phyloP scores from a whole-genome alignment of 306 rosid species.

The Prunus padus region DNA sequence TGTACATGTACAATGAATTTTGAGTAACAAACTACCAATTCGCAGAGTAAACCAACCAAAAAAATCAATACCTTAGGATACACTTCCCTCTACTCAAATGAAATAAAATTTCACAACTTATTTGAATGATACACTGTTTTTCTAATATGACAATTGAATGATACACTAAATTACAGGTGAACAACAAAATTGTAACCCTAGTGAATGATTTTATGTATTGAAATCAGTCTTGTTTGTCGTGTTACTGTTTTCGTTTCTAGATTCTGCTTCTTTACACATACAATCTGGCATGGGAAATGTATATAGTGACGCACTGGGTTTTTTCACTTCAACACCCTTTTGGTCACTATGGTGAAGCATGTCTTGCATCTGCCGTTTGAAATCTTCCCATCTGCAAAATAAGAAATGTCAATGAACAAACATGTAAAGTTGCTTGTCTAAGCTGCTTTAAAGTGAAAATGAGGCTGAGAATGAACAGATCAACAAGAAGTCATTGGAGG shows the following conservation, averaged over 20 bases:
- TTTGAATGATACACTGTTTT: constrained; percentile 29
- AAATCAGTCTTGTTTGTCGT: constrained; percentile 18
- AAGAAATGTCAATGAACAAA: not conserved
- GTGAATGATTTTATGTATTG: constrained; percentile 15
- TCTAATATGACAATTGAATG: constrained; percentile 16
- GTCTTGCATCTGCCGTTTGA: constrained; percentile 62
- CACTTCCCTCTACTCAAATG: constrained; percentile 10
- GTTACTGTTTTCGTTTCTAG: constrained; percentile 33
- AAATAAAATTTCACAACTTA: constrained; percentile 25
- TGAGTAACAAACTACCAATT: not conserved
- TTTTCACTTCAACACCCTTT: constrained; percentile 76
- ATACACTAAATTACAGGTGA: constrained; percentile 45
- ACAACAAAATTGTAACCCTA: constrained; percentile 30
- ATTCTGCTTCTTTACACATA: constrained; percentile 68
- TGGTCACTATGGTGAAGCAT: constrained; percentile 82
- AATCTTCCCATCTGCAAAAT: constrained; percentile 67
- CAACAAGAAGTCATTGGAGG: not conserved
- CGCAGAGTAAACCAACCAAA: constrained; percentile 10
- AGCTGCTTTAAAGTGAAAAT: not conserved
- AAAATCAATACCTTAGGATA: constrained; percentile 11
- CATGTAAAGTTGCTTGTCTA: not conserved
- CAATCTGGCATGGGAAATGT: constrained; percentile 98
- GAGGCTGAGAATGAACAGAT: not conserved
- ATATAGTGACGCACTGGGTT: constrained; percentile 66
- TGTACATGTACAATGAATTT: constrained; percentile 40